A percentile compares a stretch with the other conserved stretches of the same genome.
These are phyloP conservation scores for Tricladium varicosporioides DNA, from an alignment of 2,329 filamentous ascomycete genomes.

Conservation along the genomic window DNA sequence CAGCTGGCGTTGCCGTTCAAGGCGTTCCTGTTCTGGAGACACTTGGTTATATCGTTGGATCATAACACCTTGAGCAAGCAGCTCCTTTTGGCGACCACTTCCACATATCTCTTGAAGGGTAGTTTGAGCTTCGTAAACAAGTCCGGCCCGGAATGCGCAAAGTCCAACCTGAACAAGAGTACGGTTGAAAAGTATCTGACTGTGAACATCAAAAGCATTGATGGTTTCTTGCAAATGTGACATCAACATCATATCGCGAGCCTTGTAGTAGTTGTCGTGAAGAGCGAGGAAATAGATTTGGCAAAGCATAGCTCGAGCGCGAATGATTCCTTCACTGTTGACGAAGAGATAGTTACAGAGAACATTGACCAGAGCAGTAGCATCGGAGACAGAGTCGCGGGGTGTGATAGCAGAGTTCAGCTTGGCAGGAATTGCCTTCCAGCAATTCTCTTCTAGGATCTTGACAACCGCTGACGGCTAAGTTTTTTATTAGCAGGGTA, in stretches of 20 bases:
- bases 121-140: slow-evolving; percentile 96
- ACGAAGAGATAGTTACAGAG: slow-evolving; percentile 95
- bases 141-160: slow-evolving; percentile 94
- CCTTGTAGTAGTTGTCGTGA: slow-evolving; percentile 96
- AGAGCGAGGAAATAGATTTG: slow-evolving; percentile 98
- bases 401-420: slow-evolving; percentile 81
- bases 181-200: slow-evolving; percentile 97
- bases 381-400: slow-evolving; percentile 65
- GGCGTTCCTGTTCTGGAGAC: slow-evolving; percentile 93
- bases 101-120: slow-evolving; percentile 98
- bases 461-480: slow-evolving; percentile 86
- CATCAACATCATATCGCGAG: slow-evolving; percentile 99
- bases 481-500: slow-evolving; percentile 13
- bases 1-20: slow-evolving; percentile 95
- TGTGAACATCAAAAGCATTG: slow-evolving; percentile 91
- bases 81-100: slow-evolving; percentile 95
- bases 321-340: slow-evolving; percentile 92
- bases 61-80: slow-evolving; percentile 96
- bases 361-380: slow-evolving; percentile 73
- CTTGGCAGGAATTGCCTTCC: slow-evolving; percentile 71
- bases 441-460: slow-evolving; percentile 91
- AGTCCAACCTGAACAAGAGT: slow-evolving; percentile 97
- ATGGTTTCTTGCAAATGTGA: slow-evolving; percentile 98
- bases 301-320: slow-evolving; percentile 94
- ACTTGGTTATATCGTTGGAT: slow-evolving; percentile 97